phyloP scores from a whole-genome alignment of 1,284 basidiomycete species.

The Ceratobasidium sp. region DNA sequence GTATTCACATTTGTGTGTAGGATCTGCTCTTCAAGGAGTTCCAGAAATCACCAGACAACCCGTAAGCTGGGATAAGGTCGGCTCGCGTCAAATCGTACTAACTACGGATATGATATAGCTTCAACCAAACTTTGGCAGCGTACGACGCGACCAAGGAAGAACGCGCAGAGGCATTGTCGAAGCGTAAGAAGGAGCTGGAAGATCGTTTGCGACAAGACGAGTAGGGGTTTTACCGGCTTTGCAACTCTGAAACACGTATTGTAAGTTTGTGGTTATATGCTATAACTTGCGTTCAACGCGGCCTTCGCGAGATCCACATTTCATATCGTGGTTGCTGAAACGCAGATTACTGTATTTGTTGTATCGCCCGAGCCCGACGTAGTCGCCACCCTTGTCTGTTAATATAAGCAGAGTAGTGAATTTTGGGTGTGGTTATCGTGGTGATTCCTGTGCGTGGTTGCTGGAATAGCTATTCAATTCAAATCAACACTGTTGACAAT shows the following conservation, averaged over 20 bases:
- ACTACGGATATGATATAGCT: conserved; percentile 59
- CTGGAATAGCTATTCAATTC: too few relatives aligned
- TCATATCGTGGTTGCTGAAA: neutral
- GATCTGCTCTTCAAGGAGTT: conserved; percentile 83
- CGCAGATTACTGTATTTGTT: neutral
- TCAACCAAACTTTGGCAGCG: conserved; percentile 81
- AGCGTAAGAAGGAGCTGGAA: conserved; percentile 64
- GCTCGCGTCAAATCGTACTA: neutral
- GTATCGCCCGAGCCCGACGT: neutral
- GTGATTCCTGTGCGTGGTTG: too few relatives aligned
- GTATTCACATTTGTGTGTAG: conserved; percentile 54
- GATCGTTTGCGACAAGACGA: conserved; percentile 60
- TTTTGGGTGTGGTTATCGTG: too few relatives aligned
- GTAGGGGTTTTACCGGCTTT: neutral
- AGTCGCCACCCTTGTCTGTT: neutral
- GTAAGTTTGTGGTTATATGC: neutral
- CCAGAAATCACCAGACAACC: conserved; percentile 90
- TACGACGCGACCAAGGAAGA: conserved; percentile 89
- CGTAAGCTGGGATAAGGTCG: conserved; percentile 62
- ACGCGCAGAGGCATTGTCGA: conserved; percentile 74
- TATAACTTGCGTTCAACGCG: neutral
- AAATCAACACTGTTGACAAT: too few relatives aligned
- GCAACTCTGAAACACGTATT: neutral
- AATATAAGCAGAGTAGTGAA: too few relatives aligned
- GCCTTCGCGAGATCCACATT: neutral